These are phyloP conservation scores for Neurospora sp. DNA, from an alignment of 495 filamentous ascomycete genomes.

Conservation along the genomic window DNA sequence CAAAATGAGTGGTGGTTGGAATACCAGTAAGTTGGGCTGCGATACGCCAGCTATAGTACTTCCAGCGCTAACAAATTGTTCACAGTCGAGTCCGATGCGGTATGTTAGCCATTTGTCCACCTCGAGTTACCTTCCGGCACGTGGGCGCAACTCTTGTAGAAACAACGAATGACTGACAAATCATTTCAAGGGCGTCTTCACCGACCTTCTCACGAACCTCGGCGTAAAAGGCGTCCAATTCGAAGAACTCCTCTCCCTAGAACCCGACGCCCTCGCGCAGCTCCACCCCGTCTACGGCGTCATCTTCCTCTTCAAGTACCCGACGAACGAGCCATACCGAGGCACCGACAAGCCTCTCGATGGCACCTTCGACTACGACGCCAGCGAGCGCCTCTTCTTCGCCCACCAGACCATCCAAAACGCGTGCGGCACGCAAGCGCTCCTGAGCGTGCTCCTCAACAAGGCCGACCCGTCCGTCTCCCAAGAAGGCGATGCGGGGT, in stretches of 20 bases:
- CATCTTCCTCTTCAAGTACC: slow-evolving; percentile 99
- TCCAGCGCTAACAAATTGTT: slow-evolving; percentile 26
- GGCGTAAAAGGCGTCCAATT: slow-evolving; percentile 92
- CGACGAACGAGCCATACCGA: slow-evolving; percentile 57
- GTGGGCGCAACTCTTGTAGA: neutral
- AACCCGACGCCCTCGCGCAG: slow-evolving; percentile 66
- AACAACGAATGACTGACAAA: neutral
- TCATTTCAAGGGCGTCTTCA: slow-evolving; percentile 77
- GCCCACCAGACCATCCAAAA: slow-evolving; percentile 98
- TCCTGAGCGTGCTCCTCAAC: slow-evolving; percentile 88
- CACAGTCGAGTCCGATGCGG: slow-evolving; percentile 90
- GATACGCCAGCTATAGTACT: neutral
- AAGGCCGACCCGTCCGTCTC: slow-evolving; percentile 37
- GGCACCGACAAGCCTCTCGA: slow-evolving; percentile 54
- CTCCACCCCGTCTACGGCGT: slow-evolving; percentile 87
- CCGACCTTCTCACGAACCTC: slow-evolving; percentile 84
- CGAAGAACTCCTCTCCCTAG: slow-evolving; percentile 88
- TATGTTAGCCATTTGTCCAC: slow-evolving; percentile 31
- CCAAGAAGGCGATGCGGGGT: slow-evolving; percentile 4
- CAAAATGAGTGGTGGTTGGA: slow-evolving; percentile 50
- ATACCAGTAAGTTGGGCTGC: slow-evolving; percentile 36
- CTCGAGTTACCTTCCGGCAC: neutral
- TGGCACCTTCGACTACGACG: slow-evolving; percentile 66
- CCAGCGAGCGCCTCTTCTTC: slow-evolving; percentile 77
- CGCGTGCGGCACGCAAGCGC: slow-evolving; percentile 93